phyloP scores from a whole-genome alignment of 768 basidiomycete genomes.

The Termitomyces titanicus region DNA sequence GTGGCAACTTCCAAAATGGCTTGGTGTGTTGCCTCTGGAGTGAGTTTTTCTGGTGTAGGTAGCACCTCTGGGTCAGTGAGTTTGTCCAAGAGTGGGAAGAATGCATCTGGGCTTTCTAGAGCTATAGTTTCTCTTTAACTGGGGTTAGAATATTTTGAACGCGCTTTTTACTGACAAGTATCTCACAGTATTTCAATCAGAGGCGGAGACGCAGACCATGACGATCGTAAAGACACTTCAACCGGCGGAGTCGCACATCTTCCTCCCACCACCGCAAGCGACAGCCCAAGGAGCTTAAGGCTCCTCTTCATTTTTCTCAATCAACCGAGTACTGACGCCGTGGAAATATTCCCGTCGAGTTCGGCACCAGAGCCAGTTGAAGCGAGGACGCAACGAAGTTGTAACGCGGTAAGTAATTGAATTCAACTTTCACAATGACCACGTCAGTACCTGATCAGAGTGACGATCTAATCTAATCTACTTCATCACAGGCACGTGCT shows the following conservation, averaged over 20 bases:
- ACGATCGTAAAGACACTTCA: slow-evolving; percentile 55
- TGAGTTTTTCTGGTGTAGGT: slow-evolving; percentile 28
- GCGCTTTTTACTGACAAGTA: slow-evolving; percentile 1
- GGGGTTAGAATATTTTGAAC: background rate
- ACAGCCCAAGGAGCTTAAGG: slow-evolving; percentile 14
- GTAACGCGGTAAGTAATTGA: too few species aligned
- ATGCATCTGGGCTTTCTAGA: slow-evolving; percentile 64
- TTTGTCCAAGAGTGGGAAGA: slow-evolving; percentile 73
- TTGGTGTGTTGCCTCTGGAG: slow-evolving; percentile 51
- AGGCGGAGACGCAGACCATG: slow-evolving; percentile 63
- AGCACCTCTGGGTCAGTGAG: slow-evolving; percentile 50
- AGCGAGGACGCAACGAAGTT: too few species aligned
- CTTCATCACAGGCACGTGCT: slow-evolving; percentile 15
- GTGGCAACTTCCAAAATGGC: slow-evolving; percentile 49
- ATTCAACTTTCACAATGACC: background rate
- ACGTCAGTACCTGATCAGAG: slow-evolving; percentile 7
- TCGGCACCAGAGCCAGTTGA: too few species aligned
- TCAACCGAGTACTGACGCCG: background rate
- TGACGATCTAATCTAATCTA: slow-evolving; percentile 14
- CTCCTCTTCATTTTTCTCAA: slow-evolving; percentile 12
- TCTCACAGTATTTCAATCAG: slow-evolving; percentile 65
- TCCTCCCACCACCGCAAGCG: slow-evolving; percentile 10
- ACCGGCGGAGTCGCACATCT: slow-evolving; percentile 40
- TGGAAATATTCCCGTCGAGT: too few species aligned
- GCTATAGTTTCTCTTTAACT: slow-evolving; percentile 72